Evolutionary conservation across 1,284 basidiomycete genomes (phyloP), one percentile per base, ranked within the genome.

Genomic region (Pseudozyma thailandica): DNA sequence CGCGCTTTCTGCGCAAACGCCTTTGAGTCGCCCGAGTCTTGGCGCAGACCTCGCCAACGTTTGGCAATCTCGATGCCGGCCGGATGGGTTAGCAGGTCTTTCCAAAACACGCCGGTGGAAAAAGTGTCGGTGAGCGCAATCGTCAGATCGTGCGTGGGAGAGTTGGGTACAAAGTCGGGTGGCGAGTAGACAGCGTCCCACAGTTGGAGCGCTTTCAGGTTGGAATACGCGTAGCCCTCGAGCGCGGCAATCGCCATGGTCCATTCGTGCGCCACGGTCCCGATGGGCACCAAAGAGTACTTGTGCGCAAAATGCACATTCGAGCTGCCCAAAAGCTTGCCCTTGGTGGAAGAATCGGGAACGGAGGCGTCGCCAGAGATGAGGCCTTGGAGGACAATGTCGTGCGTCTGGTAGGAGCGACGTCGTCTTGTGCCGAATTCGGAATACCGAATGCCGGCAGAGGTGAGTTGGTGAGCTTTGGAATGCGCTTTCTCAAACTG

Each of bases 381-480:
- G 41, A 98, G 85, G 0, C 87, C 88, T 46, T 87, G 82, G 27
- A 98, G 84, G 21, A 97, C 90, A 35, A 91, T 83, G 73, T 93
- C 91, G 64, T 98, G 96, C 0, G 89, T 86, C 13, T 87, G 83
- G 75, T 89, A 93, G 5, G 92, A 93, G 38, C 96, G 86, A 65
- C 96, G 85, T 37, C 96, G 86, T 13, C 95, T 87, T 1, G 94
- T 95, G 2, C 96, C 96, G 70, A 98, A 98, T 80, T 98, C 96
- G 78, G 90, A 93, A 80, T 96, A 91, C 2, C 85, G 80, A 72
- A 94, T 91, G 4, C 89, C 90, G 0, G 87, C 87, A 35, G 86
- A 82, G n/a, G 95, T 84, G 12, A 98, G 86, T 15, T 84, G 77
- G 53, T 85, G 84, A 0, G 88, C 92, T 83, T 98, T 98, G 26